Base-by-base conservation (phyloP, 1,284 basidiomycete genomes). In the Rhodotorula sp. region DNA sequence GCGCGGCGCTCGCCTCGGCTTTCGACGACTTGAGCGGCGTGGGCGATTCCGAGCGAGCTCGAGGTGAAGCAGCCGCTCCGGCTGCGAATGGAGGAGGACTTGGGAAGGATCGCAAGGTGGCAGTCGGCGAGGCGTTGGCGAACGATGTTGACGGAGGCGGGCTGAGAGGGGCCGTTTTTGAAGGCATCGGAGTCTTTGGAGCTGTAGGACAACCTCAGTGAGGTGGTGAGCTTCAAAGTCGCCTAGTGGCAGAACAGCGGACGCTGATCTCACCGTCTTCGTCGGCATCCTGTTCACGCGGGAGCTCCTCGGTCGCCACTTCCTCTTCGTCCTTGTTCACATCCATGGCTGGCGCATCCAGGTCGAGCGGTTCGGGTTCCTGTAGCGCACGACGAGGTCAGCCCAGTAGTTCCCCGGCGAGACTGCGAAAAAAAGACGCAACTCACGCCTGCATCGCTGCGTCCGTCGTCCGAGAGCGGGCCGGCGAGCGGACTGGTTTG, bases 401-500 rank as follows among this genome's bases (percentile, higher is more conserved):
- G 29, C 29, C 29, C 37, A 12, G 37, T 42, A 12, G 10, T 42
- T 12, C 37, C 37, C 37, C 14, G 12, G 14, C 37, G 37, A 42
- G 37, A 42, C 37, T 42, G 37, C 37, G 37, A 42, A 42, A 14
- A n/a, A 37, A 42, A 42, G 37, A 42, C 53, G 17, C 0, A 17
- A 57, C 63, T 24, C 26, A 63, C 62, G 6, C 62, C 62, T 48
- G 20, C 55, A 22, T 71, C 69, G 14, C 61, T 62, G 8, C 49
- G 30, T 2, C 69, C 70, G 42, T 72, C 74, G 58, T 78, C 76
- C 53, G 63, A 60, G 3, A 77, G 55, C 4, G 77, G 76, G 33
- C 70, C 71, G 22, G 69, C 63, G 4, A 78, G 56, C 30, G 96
- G 96, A 81, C 91, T 93, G 0, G 96, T 99, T 76, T 95, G 90